Evolutionary conservation across 2,329 filamentous ascomycete species (phyloP).

Genomic region (Fusarium coicis): DNA sequence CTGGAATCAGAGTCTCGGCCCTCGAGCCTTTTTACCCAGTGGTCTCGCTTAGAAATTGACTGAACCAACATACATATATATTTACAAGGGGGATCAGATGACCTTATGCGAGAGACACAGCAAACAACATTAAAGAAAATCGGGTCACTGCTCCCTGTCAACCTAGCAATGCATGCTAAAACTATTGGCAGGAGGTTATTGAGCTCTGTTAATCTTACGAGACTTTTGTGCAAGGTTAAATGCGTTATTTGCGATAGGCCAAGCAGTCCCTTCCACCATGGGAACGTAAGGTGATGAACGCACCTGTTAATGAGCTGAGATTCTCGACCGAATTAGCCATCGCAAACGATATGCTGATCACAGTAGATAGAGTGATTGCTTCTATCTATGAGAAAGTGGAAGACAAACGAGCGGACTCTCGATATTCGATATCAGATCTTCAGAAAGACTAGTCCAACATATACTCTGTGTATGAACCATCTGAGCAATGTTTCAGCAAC

Average conservation of each 20-base stretch:
- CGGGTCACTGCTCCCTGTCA: neutral
- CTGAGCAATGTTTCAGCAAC: neutral
- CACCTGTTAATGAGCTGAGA: accelerated
- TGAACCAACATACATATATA: neutral
- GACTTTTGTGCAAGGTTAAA: neutral
- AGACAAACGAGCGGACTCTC: accelerated
- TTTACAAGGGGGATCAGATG: neutral
- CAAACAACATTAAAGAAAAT: neutral
- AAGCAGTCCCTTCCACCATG: accelerated
- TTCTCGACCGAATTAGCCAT: accelerated
- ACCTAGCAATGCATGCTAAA: neutral
- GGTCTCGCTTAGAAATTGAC: no score
- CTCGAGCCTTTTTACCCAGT: accelerated
- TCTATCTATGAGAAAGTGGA: accelerated
- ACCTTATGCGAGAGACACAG: no score
- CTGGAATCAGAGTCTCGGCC: neutral
- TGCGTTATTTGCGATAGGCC: no score
- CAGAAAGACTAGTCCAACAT: accelerated
- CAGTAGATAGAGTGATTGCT: accelerated
- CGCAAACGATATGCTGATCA: neutral
- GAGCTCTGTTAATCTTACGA: neutral
- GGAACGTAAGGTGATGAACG: neutral
- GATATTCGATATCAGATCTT: accelerated
- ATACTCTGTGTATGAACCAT: no score
- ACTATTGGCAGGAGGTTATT: neutral